Base-by-base conservation (phyloP, 768 basidiomycete genomes). In the Boletus reticuloceps region DNA sequence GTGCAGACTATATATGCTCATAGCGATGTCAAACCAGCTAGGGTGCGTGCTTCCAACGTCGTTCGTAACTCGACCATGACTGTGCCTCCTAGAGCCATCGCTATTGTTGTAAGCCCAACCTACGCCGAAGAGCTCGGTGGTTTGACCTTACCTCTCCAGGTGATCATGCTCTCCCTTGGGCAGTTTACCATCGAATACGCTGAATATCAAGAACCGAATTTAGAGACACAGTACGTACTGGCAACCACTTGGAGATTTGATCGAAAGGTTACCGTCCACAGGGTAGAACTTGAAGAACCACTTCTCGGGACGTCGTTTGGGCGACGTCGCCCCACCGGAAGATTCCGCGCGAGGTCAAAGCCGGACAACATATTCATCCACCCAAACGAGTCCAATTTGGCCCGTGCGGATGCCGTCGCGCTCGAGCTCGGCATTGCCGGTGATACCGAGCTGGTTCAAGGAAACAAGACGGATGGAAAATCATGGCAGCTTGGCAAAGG, bases 21-120 rank as follows among this genome's bases (percentile, higher is more conserved):
- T 85, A 49, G 79, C 83, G 25, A 89, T 89, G 86, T 82, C 86
- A 20, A 82, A 85, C 58, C 81, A 88, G 51, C 53, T 82, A n/a
- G 80, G 84, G 88, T 88, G 64, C 69, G 86, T 76, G 19, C 38
- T 43, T 40, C 37, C 37, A 10, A 20, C 17, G 4, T 47, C 25
- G 6, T 41, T 20, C 27, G 29, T 48, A 54, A n/a, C 5, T 37
- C 7, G 46, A 50, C 22, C 51, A 4, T 65, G 58, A 68, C 43
- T 8, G 16, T 2, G 27, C 12, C 37, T 43, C 37, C n/a, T 29
- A 69, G 68, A 51, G 66, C 59, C 9, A 69, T 69, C 37, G 60
- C 59, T 36, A 25, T 62, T 36, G 63, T 68, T 3, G 68, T 69
- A 64, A 55, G 66, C 31, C 10, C 19, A 25, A 5, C 12, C 27